Conservation (phyloP, 164 flowering plant species). For the Sedum album region DNA sequence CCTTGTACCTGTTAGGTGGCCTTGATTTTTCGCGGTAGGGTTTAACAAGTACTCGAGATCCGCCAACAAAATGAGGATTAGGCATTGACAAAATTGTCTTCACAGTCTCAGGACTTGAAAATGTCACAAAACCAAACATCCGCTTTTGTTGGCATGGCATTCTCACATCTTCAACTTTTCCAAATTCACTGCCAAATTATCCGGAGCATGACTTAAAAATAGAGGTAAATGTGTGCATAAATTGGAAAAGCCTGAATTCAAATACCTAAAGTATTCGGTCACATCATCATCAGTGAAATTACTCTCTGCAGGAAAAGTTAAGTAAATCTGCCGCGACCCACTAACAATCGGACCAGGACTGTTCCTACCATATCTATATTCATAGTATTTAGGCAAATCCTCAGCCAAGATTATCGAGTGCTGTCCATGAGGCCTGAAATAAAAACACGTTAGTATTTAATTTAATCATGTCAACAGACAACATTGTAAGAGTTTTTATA, state of each 20-base stretch:
- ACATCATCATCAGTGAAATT: constrained; percentile 85
- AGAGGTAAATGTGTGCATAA: not conserved
- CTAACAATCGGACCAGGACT: constrained; percentile 61
- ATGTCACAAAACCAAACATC: constrained; percentile 96
- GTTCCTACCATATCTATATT: constrained; percentile 42
- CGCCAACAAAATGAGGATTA: constrained; percentile 83
- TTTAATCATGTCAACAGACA: not conserved
- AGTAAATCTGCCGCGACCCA: constrained; percentile 81
- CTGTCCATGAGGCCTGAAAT: constrained; percentile 87
- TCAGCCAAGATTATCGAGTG: constrained; percentile 75
- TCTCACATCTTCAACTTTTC: constrained; percentile 93
- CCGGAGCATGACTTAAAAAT: not conserved
- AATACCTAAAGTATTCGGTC: constrained; percentile 68
- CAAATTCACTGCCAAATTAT: constrained; percentile 21
- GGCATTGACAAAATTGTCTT: constrained; percentile 53
- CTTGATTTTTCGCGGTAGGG: constrained; percentile 84
- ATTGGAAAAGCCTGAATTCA: not conserved
- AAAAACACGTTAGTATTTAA: not conserved
- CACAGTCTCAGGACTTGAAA: constrained; percentile 63
- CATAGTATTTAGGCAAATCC: constrained; percentile 57
- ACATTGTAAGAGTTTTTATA: not conserved
- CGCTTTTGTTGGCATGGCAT: constrained; percentile 43
- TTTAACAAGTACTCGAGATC: constrained; percentile 91
- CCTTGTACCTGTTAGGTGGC: constrained; percentile 48
- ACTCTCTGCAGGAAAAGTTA: constrained; percentile 95